phyloP scores from a whole-genome alignment of 1,139 yeast genomes.

The Yamadazyma conglobata region DNA sequence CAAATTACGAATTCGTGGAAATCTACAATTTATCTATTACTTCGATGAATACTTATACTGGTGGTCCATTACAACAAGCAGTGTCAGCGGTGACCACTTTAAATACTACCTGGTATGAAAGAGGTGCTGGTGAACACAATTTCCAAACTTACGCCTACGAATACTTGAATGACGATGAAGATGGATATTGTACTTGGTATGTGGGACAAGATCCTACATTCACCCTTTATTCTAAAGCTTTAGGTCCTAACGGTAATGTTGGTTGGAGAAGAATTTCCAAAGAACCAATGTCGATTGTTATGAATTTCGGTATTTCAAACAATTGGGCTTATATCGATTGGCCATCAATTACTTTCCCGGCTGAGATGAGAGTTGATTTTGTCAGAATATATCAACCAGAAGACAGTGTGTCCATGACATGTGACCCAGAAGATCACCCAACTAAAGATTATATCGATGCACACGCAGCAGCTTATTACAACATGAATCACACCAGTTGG shows the following conservation, averaged over 20 bases:
- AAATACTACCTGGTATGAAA: constrained; percentile 73
- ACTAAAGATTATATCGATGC: constrained; percentile 67
- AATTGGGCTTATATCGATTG: constrained; percentile 85
- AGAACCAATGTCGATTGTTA: constrained; percentile 81
- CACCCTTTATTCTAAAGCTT: constrained; percentile 57
- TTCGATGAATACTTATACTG: constrained; percentile 70
- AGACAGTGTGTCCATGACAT: constrained; percentile 49
- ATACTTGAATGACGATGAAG: constrained; percentile 59
- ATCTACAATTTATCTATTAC: constrained; percentile 60
- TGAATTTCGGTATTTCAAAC: constrained; percentile 77
- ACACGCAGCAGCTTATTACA: constrained; percentile 60
- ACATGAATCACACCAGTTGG: constrained; percentile 67
- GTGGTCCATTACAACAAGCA: constrained; percentile 87
- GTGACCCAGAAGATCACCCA: constrained; percentile 75
- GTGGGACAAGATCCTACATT: constrained; percentile 68
- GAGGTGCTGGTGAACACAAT: constrained; percentile 39
- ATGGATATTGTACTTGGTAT: constrained; percentile 81
- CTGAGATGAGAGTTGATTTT: constrained; percentile 64
- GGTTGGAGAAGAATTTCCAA: constrained; percentile 71
- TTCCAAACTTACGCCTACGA: constrained; percentile 81
- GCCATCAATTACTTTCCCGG: constrained; percentile 67
- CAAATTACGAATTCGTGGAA: constrained; percentile 70
- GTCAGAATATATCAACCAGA: constrained; percentile 77
- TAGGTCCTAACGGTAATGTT: constrained; percentile 81
- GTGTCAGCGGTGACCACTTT: constrained; percentile 70